These are phyloP conservation scores for Rhodotorula diobovata DNA, from an alignment of 768 basidiomycete genomes.

Conservation along the genomic window DNA sequence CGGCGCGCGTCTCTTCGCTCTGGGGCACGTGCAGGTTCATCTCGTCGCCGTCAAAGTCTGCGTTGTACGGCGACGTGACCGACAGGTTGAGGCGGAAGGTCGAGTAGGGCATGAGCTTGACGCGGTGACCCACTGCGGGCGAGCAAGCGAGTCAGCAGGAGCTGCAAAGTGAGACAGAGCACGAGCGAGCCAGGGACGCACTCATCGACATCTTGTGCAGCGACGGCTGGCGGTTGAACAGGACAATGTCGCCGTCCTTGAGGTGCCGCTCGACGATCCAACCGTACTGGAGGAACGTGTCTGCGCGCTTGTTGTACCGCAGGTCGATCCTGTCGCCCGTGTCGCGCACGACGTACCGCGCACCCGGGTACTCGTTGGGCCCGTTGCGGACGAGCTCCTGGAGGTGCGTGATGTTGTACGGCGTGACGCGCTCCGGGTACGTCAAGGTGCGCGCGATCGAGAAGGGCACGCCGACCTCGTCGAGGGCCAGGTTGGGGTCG, in stretches of 20 bases:
- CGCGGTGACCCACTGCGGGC: constrained; percentile 73
- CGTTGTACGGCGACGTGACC: constrained; percentile 90
- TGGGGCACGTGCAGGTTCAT: constrained; percentile 99
- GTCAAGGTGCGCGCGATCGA: constrained; percentile 97
- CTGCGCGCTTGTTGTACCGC: constrained; percentile 90
- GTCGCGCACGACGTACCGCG: constrained; percentile 92
- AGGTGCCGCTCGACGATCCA: constrained; percentile 98
- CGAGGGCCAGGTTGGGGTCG: constrained; percentile 91
- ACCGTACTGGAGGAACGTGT: constrained; percentile 91
- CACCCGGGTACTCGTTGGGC: constrained; percentile 89
- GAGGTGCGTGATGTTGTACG: constrained; percentile 89
- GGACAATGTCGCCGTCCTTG: constrained; percentile 95
- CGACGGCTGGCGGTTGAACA: constrained; percentile 98
- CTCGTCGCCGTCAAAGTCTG: constrained; percentile 99
- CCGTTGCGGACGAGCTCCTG: constrained; percentile 94
- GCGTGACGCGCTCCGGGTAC: constrained; percentile 95
- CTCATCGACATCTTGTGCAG: constrained; percentile 99
- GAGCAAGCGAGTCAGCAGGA: neutral
- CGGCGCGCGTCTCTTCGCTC: constrained; percentile 95
- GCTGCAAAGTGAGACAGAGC: neutral
- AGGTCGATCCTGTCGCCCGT: constrained; percentile 96
- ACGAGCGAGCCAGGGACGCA: constrained; percentile 10
- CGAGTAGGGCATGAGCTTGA: constrained; percentile 95
- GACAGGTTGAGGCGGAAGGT: constrained; percentile 98
- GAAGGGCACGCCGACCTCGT: constrained; percentile 92